phyloP scores from a whole-genome alignment of 2,329 filamentous ascomycete species.

The Fusarium nurragi region DNA sequence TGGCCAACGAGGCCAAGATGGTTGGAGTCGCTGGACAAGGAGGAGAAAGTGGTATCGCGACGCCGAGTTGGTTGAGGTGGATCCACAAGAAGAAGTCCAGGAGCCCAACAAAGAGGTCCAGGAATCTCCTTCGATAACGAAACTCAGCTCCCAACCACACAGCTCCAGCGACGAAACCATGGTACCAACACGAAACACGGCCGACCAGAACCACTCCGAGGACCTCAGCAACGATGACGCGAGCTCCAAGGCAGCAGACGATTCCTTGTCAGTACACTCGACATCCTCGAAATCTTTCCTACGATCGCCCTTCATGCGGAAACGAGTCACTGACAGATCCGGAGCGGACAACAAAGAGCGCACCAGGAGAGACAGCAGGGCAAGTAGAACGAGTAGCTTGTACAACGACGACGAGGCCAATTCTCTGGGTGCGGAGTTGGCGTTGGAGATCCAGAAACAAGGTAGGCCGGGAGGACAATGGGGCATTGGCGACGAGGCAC shows the following conservation, averaged over 20 bases:
- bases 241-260: slow-evolving; percentile 50
- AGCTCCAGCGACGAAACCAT: slow-evolving; percentile 52
- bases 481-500: slow-evolving; percentile 84
- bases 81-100: slow-evolving; percentile 46
- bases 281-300: slow-evolving; percentile 60
- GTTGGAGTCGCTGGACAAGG: slow-evolving; percentile 94
- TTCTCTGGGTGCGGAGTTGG: slow-evolving; percentile 55
- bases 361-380: slow-evolving; percentile 53
- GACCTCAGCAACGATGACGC: slow-evolving; percentile 41
- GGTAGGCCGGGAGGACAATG: slow-evolving; percentile 69
- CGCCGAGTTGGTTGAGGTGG: slow-evolving; percentile 87
- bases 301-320: slow-evolving; percentile 53
- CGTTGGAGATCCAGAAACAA: slow-evolving; percentile 63
- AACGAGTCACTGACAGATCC: slow-evolving; percentile 52
- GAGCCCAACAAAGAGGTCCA: slow-evolving; percentile 52
- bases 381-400: slow-evolving; percentile 56
- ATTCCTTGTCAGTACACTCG: slow-evolving; percentile 58
- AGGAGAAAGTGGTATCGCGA: slow-evolving; percentile 96
- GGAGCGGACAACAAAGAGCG: slow-evolving; percentile 50
- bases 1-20: slow-evolving; percentile 83
- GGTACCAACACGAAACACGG: slow-evolving; percentile 41
- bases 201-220: slow-evolving; percentile 42
- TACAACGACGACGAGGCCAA: slow-evolving; percentile 55
- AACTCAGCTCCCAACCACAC: slow-evolving; percentile 46
- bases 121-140: slow-evolving; percentile 37